These are phyloP conservation scores for Spathaspora passalidarum DNA, from an alignment of 805 yeast genomes.

Conservation along the genomic window DNA sequence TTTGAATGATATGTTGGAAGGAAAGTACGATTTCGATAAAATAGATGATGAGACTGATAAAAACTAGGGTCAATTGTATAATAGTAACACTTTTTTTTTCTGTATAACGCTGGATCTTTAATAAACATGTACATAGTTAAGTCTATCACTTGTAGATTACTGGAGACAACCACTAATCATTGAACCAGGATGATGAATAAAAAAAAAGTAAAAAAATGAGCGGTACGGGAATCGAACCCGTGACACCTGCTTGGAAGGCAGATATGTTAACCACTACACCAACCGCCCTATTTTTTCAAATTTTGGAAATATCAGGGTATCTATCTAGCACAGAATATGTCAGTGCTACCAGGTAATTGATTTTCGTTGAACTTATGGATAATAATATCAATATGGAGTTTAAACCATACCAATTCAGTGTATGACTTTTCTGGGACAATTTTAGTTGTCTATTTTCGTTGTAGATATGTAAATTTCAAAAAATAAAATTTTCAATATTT, in stretches of 20 bases:
- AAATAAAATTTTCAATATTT: no score
- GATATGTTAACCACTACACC: constrained; percentile 90
- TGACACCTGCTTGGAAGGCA: constrained; percentile 94
- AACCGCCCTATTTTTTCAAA: constrained; percentile 56
- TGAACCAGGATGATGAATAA: background rate
- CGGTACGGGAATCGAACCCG: constrained; percentile 94
- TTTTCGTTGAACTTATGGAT: no score
- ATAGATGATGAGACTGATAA: constrained; percentile 8
- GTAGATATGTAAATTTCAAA: no score
- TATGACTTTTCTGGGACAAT: no score
- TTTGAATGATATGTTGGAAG: constrained; percentile 47
- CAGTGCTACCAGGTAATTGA: no score
- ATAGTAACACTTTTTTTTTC: background rate
- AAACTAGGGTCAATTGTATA: background rate
- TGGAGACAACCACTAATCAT: background rate
- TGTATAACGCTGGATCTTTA: background rate
- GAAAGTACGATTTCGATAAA: constrained; percentile 33
- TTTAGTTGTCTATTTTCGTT: no score
- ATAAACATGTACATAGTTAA: background rate
- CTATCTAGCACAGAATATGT: background rate
- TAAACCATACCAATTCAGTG: no score
- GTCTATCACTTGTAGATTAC: background rate
- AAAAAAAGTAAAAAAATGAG: constrained; percentile 45
- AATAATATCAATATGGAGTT: no score
- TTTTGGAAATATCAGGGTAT: background rate